phyloP scores from a whole-genome alignment of 1,139 yeast species.

The Pneumocystis jirovecii region DNA sequence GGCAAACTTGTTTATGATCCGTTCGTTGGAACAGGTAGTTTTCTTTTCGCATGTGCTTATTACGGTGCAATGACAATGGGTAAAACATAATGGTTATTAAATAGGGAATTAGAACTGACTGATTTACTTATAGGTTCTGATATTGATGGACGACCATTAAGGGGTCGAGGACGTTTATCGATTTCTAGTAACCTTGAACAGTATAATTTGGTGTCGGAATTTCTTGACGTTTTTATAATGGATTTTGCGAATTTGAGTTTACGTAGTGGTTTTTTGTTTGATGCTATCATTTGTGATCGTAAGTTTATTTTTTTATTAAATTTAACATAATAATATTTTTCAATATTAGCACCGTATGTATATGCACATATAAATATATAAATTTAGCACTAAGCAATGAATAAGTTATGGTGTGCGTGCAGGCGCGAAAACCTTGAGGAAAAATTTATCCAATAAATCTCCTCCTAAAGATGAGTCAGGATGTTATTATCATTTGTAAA shows the following conservation, averaged over 20 bases:
- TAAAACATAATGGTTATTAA: background rate
- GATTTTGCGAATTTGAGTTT: constrained; percentile 88
- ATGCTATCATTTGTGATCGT: constrained; percentile 77
- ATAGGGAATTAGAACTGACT: background rate
- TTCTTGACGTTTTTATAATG: constrained; percentile 72
- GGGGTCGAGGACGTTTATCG: constrained; percentile 45
- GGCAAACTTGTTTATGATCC: constrained; percentile 78
- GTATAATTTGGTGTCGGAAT: constrained; percentile 43
- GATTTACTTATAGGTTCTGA: constrained; percentile 42
- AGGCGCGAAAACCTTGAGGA: constrained; percentile 85
- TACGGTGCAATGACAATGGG: constrained; percentile 67
- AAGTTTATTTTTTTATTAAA: background rate
- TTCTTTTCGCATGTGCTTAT: constrained; percentile 73
- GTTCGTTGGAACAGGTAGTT: constrained; percentile 93
- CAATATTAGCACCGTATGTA: constrained; percentile 36
- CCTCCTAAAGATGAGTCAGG: constrained; percentile 1
- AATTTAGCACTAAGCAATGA: background rate
- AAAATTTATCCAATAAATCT: constrained; percentile 35
- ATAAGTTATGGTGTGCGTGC: constrained; percentile 73
- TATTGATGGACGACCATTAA: constrained; percentile 70
- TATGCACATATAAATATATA: background rate
- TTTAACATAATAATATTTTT: background rate
- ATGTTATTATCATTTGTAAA: background rate
- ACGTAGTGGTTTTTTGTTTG: constrained; percentile 46
- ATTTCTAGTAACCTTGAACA: constrained; percentile 59